Evolutionary conservation across 2,329 filamentous ascomycete genomes (phyloP), one percentile per base, ranked within the genome.

Genomic region (Xylariaceae sp.): DNA sequence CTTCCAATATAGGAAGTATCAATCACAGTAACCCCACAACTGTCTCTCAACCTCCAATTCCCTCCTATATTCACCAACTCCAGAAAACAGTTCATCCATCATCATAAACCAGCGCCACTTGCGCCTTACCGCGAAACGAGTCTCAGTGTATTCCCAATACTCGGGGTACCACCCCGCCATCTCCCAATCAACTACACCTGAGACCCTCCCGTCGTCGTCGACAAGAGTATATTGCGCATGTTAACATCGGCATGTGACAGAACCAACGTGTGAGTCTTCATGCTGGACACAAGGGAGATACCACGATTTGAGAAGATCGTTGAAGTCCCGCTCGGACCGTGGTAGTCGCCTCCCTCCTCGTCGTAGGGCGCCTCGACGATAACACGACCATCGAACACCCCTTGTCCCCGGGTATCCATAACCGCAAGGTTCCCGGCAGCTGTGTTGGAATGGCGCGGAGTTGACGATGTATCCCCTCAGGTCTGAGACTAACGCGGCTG

Each of bases 231-330:
- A 54, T 79, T 79, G 18, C 60, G 59, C 18, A 67, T 68, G 53
- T 69, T 72, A 7, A 80, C 59, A 54, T 79, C 75, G 9, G 68
- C 70, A 61, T 80, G 76, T 13, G 75, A 76, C 58, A 81, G 14
- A 38, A 51, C 48, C 36, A 53, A 18, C 33, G 33, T 51, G 50
- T 16, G 34, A 34, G 31, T 33, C 41, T 18, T 40, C 12, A 17
- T 54, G 52, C 34, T 39, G 45, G 14, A 54, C 22, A 31, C 36
- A 47, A n/a, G 52, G 52, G n/a, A 54, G 41, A 38, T 41, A 28
- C 39, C 18, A 33, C 18, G 41, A 13, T 40, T 47, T 31, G 33
- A 54, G 48, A 31, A 34, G 22, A 36, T 42, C 31, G 42, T 53
- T 50, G 41, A 55, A 55, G 14, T 55, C 49, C 31, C 41, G 19